Evolutionary conservation across 2,329 filamentous ascomycete species (phyloP).

Genomic region (Lithohypha guttulata): DNA sequence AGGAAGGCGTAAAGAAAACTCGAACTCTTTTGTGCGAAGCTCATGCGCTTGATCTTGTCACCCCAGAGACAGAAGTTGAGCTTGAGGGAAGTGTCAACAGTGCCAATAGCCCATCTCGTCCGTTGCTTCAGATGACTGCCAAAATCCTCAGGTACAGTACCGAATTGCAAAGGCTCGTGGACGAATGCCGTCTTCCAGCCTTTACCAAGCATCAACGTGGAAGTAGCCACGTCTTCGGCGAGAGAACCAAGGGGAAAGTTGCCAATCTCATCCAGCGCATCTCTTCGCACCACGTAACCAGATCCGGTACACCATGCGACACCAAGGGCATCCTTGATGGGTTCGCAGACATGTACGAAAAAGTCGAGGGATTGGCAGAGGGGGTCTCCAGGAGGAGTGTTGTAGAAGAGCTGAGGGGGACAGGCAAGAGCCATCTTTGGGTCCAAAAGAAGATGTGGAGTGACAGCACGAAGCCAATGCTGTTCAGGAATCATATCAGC

Average conservation of each 20-base stretch:
- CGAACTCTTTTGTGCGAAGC: constrained; percentile 46
- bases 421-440: constrained; percentile 21
- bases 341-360: constrained; percentile 23
- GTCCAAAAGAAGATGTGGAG: constrained; percentile 23
- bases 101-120: constrained; percentile 33
- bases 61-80: constrained; percentile 51
- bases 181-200: constrained; percentile 25
- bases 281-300: constrained; percentile 24
- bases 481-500: constrained; percentile 28
- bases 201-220: constrained; percentile 22
- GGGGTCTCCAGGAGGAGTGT: constrained; percentile 36
- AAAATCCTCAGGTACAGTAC: constrained; percentile 28
- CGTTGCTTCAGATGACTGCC: constrained; percentile 31
- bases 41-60: constrained; percentile 43
- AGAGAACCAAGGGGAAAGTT: constrained; percentile 26
- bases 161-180: constrained; percentile 24
- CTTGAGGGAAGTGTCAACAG: constrained; percentile 49
- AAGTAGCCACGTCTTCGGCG: constrained; percentile 25
- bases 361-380: constrained; percentile 25
- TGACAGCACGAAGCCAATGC: constrained; percentile 24
- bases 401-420: constrained; percentile 24
- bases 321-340: constrained; percentile 24
- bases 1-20: constrained; percentile 48
- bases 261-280: constrained; percentile 24
- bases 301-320: constrained; percentile 26